Base-by-base conservation (phyloP, 345 rosid genomes). In the Aurinia saxatilis region DNA sequence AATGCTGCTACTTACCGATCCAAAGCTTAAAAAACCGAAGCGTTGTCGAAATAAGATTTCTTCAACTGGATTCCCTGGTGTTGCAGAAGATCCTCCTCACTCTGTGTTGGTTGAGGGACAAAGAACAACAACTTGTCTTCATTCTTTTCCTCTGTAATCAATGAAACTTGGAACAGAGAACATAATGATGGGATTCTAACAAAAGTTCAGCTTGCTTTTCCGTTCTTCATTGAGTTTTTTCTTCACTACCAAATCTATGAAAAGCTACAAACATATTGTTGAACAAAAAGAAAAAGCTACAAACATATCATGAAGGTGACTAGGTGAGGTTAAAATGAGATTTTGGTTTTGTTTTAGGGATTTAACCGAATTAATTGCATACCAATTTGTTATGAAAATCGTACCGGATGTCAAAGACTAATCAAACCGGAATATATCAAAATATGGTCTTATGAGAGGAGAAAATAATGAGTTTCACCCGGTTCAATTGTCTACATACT, bases 1-100 rank as follows among this genome's bases (percentile, higher is more conserved):
- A 91, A 84, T 59, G 96, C 88, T 36, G 65, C 81, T 5, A 46
- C 64, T 45, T 75, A 73, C 39, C 58, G 27, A 15, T 53, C 81
- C 8, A 91, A 88, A 74, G 69, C 72, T 71, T 85, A 80, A 82
- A 62, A n/a, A 69, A 38, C 3, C 16, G 49, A 59, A 68, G 33
- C 38, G 30, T 0, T 1, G 23, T 8, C 31, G 6, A 45, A 27
- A 25, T n/a, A n/a, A n/a, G n/a, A 10, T 13, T 31, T 42, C 31
- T 10, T 46, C 46, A 12, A n/a, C 8, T 1, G 2, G 19, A 38
- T 27, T 57, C 40, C 38, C 7, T 39, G 14, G 41, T 50, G 21
- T 6, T 49, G 44, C 44, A 59, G 60, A 41, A 60, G 67, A 44
- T 15, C 18, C 27, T 15, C 18, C 27, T 0, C 33, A 25, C 29